Conservation (phyloP, 306 rosid species). For the Sphenostylis stenocarpa region DNA sequence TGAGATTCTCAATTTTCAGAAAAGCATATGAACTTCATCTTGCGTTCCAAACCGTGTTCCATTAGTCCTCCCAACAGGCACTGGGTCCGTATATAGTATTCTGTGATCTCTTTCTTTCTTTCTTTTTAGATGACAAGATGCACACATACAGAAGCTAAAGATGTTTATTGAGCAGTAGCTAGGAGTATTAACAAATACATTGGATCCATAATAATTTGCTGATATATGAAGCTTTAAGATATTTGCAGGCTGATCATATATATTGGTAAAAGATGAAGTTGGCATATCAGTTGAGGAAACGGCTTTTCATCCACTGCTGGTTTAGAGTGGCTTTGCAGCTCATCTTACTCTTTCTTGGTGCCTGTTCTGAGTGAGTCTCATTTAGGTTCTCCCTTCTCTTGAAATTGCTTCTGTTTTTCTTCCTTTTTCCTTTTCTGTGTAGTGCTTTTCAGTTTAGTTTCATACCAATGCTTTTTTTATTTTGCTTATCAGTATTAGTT, state of each 20-base stretch:
- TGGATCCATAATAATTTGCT: too few species aligned
- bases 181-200: too few species aligned
- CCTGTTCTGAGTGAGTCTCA: conserved; percentile 20
- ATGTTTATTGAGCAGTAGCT: neutral
- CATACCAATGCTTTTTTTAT: too few species aligned
- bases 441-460: too few species aligned
- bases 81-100: neutral
- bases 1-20: neutral
- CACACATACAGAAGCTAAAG: neutral
- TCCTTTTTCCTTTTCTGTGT: too few species aligned
- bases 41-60: neutral
- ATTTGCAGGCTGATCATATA: conserved; percentile 32
- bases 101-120: neutral
- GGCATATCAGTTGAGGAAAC: neutral
- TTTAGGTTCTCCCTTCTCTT: conserved; percentile 39
- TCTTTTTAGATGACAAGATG: neutral
- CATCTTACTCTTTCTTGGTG: conserved; percentile 24
- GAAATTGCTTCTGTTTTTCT: too few species aligned
- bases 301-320: conserved; percentile 1
- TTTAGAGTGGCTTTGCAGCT: conserved; percentile 26
- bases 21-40: neutral
- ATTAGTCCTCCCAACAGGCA: neutral
- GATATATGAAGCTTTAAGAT: neutral
- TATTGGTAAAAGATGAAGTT: conserved; percentile 28
- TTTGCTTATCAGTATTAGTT: too few species aligned